These are phyloP conservation scores for Leishmania lainsoni DNA, from an alignment of 208 protist species.

Conservation along the genomic window DNA sequence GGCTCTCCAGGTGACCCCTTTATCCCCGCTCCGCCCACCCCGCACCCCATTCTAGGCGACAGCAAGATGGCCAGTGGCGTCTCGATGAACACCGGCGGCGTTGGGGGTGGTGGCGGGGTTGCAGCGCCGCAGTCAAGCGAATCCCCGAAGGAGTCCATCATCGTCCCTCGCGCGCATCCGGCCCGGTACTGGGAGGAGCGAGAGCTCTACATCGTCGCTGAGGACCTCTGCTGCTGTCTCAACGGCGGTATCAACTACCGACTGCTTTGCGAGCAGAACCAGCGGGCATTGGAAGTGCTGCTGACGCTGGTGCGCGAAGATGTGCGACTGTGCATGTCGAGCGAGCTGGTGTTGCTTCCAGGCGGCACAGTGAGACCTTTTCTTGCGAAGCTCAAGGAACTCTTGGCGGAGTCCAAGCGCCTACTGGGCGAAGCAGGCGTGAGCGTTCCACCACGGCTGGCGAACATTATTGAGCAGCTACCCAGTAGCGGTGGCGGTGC, in stretches of 20 bases:
- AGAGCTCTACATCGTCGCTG: constrained; percentile 67
- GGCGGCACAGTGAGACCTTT: constrained; percentile 18
- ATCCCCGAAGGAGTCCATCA: constrained; percentile 1
- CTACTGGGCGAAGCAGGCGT: constrained; percentile 38
- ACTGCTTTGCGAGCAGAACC: constrained; percentile 56
- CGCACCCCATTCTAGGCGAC: constrained; percentile 29
- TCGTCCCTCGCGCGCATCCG: constrained; percentile 8
- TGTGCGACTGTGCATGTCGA: constrained; percentile 30
- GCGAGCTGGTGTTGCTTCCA: constrained; percentile 34
- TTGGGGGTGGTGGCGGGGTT: neutral
- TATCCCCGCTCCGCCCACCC: constrained; percentile 9
- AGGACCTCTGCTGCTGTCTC: constrained; percentile 69
- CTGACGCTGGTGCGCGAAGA: constrained; percentile 57
- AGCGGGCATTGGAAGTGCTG: constrained; percentile 49
- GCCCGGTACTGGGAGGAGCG: constrained; percentile 57
- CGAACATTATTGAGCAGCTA: constrained; percentile 17
- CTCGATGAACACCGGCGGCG: neutral
- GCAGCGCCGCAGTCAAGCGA: constrained; percentile 6
- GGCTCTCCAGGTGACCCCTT: constrained; percentile 11
- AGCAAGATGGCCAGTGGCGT: constrained; percentile 11
- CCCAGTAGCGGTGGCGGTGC: neutral
- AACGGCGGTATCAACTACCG: constrained; percentile 89
- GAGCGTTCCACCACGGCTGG: constrained; percentile 26
- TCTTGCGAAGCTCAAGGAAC: constrained; percentile 20
- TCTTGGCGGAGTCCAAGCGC: constrained; percentile 41